Evolutionary conservation across 139 green algal genomes (phyloP).

Genomic region (Auxenochlorella protothecoides): DNA sequence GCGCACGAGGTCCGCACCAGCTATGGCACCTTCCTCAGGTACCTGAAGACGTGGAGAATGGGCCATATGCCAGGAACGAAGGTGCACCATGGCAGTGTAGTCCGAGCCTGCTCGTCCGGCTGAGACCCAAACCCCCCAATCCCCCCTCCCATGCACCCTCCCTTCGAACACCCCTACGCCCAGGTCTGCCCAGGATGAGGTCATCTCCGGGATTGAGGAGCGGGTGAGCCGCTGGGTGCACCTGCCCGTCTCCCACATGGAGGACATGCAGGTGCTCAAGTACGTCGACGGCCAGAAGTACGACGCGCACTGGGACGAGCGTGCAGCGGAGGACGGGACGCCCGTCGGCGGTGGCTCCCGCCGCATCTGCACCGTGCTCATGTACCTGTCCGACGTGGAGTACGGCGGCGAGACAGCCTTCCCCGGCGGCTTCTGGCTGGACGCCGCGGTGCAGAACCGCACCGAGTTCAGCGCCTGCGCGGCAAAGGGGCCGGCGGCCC

Average conservation of each 20-base stretch:
- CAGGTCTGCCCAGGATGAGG: conserved; percentile 26
- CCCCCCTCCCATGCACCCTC: no score
- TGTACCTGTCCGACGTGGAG: conserved; percentile 58
- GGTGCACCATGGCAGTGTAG: no score
- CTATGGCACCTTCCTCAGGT: conserved; percentile 43
- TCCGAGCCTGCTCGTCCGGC: no score
- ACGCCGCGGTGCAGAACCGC: conserved; percentile 27
- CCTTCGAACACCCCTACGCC: neutral
- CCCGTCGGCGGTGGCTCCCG: conserved; percentile 18
- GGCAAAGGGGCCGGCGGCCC: conserved; percentile 15
- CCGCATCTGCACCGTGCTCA: conserved; percentile 50
- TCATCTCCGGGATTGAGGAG: conserved; percentile 46
- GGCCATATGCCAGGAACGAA: no score
- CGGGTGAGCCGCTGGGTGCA: conserved; percentile 56
- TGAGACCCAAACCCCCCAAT: no score
- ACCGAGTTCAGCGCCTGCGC: conserved; percentile 23
- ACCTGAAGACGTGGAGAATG: no score
- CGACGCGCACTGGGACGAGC: conserved; percentile 48
- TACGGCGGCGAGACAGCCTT: conserved; percentile 60
- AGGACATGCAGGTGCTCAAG: conserved; percentile 59
- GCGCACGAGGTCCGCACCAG: conserved; percentile 37
- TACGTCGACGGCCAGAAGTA: conserved; percentile 64
- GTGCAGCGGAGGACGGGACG: conserved; percentile 5
- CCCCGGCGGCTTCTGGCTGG: conserved; percentile 36
- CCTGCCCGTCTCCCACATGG: conserved; percentile 39